Percentiles rank a stretch among this genome's conserved stretches.
Conservation (phyloP, 2,329 filamentous ascomycete species). For the Lasiodiplodia theobromae region DNA sequence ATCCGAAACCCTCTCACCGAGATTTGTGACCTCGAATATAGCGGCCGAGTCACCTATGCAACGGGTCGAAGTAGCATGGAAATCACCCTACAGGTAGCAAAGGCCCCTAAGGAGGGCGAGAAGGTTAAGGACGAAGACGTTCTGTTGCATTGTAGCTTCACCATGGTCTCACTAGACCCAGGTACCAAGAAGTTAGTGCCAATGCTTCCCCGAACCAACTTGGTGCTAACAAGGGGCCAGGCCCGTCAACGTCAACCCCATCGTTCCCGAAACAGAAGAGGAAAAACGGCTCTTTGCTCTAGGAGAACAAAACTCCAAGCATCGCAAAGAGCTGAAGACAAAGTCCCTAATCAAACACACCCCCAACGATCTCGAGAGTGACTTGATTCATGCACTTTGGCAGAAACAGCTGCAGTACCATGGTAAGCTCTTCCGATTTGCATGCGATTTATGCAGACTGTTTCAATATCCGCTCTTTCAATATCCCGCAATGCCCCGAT, state of each 20-base stretch:
- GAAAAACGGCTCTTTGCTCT: conserved; percentile 69
- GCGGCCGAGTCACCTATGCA: conserved; percentile 72
- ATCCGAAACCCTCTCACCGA: conserved; percentile 76
- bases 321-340: conserved; percentile 69
- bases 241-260: conserved; percentile 67
- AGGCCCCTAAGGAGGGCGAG: conserved; percentile 67
- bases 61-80: conserved; percentile 77
- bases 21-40: conserved; percentile 79
- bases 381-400: conserved; percentile 77
- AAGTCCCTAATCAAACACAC: conserved; percentile 69
- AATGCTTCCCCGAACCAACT: conserved; percentile 10
- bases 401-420: conserved; percentile 70
- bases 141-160: conserved; percentile 75
- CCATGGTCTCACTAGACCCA: conserved; percentile 78
- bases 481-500: neutral
- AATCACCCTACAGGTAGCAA: conserved; percentile 75
- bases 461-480: neutral
- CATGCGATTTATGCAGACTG: neutral
- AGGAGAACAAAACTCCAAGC: conserved; percentile 70
- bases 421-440: conserved; percentile 44
- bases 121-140: conserved; percentile 65
- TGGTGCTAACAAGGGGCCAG: conserved; percentile 39
- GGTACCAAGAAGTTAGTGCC: conserved; percentile 64
- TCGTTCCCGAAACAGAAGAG: conserved; percentile 68
- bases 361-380: conserved; percentile 74